phyloP scores from a whole-genome alignment of 2,329 filamentous ascomycete species.

The Uncinocarpus reesii region DNA sequence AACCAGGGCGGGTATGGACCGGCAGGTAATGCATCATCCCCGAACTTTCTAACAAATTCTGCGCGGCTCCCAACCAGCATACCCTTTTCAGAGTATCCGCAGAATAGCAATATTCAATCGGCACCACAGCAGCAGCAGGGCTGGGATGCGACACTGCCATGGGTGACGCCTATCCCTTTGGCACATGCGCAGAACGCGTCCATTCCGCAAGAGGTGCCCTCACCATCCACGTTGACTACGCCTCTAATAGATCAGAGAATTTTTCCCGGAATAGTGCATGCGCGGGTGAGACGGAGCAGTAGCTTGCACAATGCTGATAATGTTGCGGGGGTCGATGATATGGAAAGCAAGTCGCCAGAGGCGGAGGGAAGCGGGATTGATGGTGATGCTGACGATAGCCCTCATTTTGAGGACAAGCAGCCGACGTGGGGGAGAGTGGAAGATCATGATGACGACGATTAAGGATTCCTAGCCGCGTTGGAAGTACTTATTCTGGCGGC shows the following conservation, averaged over 20 bases:
- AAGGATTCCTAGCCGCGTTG: neutral
- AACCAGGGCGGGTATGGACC: neutral
- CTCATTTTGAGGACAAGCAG: conserved; percentile 7
- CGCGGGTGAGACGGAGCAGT: conserved; percentile 18
- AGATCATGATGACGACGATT: conserved; percentile 6
- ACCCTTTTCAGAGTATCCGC: conserved; percentile 12
- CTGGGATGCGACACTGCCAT: conserved; percentile 4
- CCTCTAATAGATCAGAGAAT: conserved; percentile 30
- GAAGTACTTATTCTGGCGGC: no score
- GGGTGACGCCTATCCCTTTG: neutral
- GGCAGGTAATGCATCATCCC: conserved; percentile 8
- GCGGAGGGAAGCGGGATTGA: neutral
- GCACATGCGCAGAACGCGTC: conserved; percentile 1
- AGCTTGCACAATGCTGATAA: neutral
- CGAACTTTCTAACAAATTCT: conserved; percentile 10
- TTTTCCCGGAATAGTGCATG: conserved; percentile 37
- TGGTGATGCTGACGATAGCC: conserved; percentile 7
- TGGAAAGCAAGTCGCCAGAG: neutral
- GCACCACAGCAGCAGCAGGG: conserved; percentile 6
- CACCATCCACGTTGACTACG: conserved; percentile 1
- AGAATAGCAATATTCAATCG: no score
- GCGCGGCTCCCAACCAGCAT: conserved; percentile 9
- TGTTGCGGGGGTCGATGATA: neutral
- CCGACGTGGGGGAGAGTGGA: conserved; percentile 7
- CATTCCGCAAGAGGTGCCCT: conserved; percentile 1